phyloP scores from a whole-genome alignment of 2,329 filamentous ascomycete species.

The Colletotrichum theobromicola region DNA sequence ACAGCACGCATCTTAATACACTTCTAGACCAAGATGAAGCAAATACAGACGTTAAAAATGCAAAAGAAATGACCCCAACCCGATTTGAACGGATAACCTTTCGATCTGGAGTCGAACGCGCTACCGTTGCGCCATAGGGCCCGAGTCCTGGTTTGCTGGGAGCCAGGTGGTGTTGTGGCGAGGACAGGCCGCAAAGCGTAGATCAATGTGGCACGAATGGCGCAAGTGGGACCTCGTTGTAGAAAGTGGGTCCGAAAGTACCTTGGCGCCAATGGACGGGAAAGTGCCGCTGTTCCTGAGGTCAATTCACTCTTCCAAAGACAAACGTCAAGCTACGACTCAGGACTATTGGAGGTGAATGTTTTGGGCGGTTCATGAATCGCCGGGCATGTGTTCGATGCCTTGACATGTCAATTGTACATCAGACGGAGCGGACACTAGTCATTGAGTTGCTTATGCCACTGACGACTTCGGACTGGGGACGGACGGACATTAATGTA shows the following conservation, averaged over 20 bases:
- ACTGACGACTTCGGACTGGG: not conserved
- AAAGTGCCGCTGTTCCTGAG: not conserved
- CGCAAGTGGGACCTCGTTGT: not conserved
- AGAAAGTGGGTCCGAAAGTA: not conserved
- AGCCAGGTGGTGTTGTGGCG: not conserved
- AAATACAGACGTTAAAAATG: not conserved
- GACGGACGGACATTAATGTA: not conserved
- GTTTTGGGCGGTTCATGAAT: not conserved
- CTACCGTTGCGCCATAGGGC: constrained; percentile 20
- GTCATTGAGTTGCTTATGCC: not conserved
- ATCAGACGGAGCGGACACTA: not conserved
- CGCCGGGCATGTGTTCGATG: not conserved
- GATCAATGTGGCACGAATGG: not conserved
- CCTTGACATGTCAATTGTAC: not conserved
- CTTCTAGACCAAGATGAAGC: not conserved
- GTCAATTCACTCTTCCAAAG: not conserved
- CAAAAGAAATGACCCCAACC: constrained; percentile 12
- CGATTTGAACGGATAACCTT: constrained; percentile 22
- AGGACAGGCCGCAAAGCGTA: rapidly evolving
- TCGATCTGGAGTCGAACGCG: constrained; percentile 22
- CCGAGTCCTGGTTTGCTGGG: not conserved
- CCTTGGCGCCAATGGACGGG: not conserved
- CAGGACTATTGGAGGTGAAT: not conserved
- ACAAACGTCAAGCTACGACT: not conserved
- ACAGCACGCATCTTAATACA: not conserved